These are phyloP conservation scores for Misopates orontium DNA, from an alignment of 257 asterid genomes.

Conservation along the genomic window DNA sequence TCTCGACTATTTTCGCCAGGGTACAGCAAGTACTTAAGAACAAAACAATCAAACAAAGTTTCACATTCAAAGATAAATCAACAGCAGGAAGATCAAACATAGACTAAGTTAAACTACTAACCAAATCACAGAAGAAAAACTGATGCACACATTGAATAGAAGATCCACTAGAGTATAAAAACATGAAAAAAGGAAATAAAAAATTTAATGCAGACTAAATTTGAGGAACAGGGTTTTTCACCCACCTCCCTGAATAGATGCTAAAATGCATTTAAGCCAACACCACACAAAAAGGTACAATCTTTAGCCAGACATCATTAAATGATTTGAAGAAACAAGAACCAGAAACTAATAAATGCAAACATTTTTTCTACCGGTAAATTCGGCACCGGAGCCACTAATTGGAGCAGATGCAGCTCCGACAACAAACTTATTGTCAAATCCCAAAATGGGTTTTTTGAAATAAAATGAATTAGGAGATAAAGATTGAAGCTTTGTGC, in stretches of 20 bases:
- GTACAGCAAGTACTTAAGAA: neutral
- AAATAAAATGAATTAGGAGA: conserved; percentile 15
- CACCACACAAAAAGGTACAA: too few relatives aligned
- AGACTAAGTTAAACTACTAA: neutral
- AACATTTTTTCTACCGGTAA: conserved; percentile 39
- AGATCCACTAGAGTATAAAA: too few relatives aligned
- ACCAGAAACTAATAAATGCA: neutral
- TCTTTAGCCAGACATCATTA: too few relatives aligned
- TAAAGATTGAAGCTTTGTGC: neutral
- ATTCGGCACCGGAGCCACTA: conserved; percentile 46
- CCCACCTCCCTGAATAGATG: too few relatives aligned
- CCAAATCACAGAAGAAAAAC: neutral
- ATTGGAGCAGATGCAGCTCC: conserved; percentile 45
- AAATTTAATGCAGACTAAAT: too few relatives aligned
- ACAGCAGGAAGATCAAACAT: neutral
- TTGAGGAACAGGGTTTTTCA: too few relatives aligned
- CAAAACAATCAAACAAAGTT: neutral
- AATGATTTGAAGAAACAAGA: too few relatives aligned
- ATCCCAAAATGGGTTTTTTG: conserved; percentile 16
- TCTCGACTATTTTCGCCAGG: neutral
- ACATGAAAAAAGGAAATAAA: too few relatives aligned
- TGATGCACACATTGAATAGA: too few relatives aligned
- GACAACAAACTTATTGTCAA: conserved; percentile 23
- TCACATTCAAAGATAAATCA: neutral
- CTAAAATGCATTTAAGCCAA: too few relatives aligned